phyloP scores from a whole-genome alignment of 345 rosid species.

The Eucalyptus camaldulensis region DNA sequence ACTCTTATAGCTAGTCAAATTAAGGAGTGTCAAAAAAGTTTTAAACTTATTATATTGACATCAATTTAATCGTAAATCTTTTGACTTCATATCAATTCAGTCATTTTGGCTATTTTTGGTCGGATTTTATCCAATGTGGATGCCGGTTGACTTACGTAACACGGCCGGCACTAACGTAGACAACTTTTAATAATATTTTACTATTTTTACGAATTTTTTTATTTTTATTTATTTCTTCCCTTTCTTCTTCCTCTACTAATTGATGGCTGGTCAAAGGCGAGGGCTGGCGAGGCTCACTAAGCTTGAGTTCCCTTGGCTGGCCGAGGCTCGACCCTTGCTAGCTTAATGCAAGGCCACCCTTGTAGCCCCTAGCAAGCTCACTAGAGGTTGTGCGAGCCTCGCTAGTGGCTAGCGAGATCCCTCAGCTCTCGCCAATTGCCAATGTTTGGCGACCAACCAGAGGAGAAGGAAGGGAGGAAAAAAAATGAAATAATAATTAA shows the following conservation, averaged over 20 bases:
- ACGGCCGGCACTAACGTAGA: fast-evolving
- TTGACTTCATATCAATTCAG: fast-evolving
- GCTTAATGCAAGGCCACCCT: too few relatives aligned
- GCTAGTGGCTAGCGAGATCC: fast-evolving
- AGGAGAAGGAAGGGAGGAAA: too few relatives aligned
- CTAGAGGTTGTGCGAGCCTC: fast-evolving
- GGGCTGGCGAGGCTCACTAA: fast-evolving
- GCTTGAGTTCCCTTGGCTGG: fast-evolving
- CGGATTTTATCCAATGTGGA: fast-evolving
- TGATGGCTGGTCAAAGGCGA: fast-evolving
- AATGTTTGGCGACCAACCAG: too few relatives aligned
- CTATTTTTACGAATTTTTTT: fast-evolving
- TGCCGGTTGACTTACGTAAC: fast-evolving
- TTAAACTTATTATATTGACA: fast-evolving
- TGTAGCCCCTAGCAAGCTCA: too few relatives aligned
- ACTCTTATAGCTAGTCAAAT: neutral
- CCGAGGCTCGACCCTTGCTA: fast-evolving
- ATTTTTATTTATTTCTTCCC: too few relatives aligned
- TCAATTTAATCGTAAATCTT: too few relatives aligned
- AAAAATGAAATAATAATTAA: too few relatives aligned
- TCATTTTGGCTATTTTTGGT: too few relatives aligned
- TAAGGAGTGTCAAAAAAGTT: too few relatives aligned
- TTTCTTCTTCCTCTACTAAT: too few relatives aligned
- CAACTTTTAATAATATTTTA: too few relatives aligned
- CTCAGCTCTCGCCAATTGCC: too few relatives aligned